Conservation (phyloP, 1,284 basidiomycete genomes). For the Coniferiporia weirii region DNA sequence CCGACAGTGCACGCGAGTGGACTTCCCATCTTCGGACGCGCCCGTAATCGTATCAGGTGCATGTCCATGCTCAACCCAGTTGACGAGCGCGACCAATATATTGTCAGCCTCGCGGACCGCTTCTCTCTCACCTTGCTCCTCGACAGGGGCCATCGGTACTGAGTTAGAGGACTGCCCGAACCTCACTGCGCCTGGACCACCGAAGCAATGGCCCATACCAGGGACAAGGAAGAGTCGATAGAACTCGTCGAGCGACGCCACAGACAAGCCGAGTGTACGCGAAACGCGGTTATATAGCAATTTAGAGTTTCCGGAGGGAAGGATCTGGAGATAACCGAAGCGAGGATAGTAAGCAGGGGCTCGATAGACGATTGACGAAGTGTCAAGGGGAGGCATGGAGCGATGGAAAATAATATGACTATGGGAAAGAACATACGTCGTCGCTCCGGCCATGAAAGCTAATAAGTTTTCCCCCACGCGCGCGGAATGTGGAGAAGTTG, state of each 20-base stretch:
- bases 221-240: slow-evolving; percentile 37
- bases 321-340: slow-evolving; percentile 21
- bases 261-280: slow-evolving; percentile 23
- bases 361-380: neutral
- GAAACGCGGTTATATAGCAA: slow-evolving; percentile 32
- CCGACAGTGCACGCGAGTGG: slow-evolving; percentile 20
- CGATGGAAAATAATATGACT: neutral
- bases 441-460: slow-evolving; percentile 20
- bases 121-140: neutral
- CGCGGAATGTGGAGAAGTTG: slow-evolving; percentile 22
- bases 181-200: slow-evolving; percentile 17
- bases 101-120: slow-evolving; percentile 7
- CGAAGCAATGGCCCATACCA: slow-evolving; percentile 37
- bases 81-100: slow-evolving; percentile 16
- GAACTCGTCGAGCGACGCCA: slow-evolving; percentile 26
- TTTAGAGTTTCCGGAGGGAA: slow-evolving; percentile 32
- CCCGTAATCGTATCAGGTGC: slow-evolving; percentile 16
- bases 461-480: slow-evolving; percentile 24
- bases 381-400: neutral
- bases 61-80: slow-evolving; percentile 19
- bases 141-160: neutral
- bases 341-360: neutral
- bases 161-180: slow-evolving; percentile 17
- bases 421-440: neutral
- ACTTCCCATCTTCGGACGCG: slow-evolving; percentile 18